Evolutionary conservation across 2,329 filamentous ascomycete species (phyloP).

Genomic region (Penicillium decumbens): DNA sequence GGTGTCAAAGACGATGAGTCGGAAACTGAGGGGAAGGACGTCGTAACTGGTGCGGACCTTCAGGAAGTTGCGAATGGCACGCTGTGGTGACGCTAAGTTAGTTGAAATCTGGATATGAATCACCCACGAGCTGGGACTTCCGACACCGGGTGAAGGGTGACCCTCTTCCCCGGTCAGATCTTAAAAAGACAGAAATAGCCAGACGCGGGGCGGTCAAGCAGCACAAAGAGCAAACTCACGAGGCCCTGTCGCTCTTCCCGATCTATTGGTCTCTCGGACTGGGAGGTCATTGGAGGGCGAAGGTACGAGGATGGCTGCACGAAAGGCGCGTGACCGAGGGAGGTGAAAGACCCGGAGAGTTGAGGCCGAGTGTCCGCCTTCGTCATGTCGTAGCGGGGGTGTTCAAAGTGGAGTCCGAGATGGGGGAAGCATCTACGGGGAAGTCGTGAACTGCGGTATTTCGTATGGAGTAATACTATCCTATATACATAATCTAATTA

Average conservation of each 20-base stretch:
- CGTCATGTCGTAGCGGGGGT: constrained; percentile 18
- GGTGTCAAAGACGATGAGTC: constrained; percentile 92
- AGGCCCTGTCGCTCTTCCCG: constrained; percentile 48
- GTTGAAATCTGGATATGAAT: constrained; percentile 21
- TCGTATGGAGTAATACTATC: too few species aligned
- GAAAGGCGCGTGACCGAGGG: constrained; percentile 44
- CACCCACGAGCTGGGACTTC: constrained; percentile 11
- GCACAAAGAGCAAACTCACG: constrained; percentile 34
- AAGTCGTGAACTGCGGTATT: too few species aligned
- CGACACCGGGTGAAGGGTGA: constrained; percentile 1
- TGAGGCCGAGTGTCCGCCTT: constrained; percentile 24
- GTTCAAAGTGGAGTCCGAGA: background rate
- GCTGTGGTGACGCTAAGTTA: constrained; percentile 50
- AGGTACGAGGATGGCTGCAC: constrained; percentile 49
- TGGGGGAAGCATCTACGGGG: background rate
- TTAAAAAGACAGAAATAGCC: constrained; percentile 7
- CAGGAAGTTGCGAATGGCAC: constrained; percentile 89
- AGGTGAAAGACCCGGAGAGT: constrained; percentile 18
- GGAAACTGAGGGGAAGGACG: constrained; percentile 91
- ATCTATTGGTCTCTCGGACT: constrained; percentile 46
- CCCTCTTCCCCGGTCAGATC: constrained; percentile 1
- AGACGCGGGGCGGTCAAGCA: constrained; percentile 5
- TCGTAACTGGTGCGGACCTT: constrained; percentile 97
- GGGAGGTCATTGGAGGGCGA: constrained; percentile 43
- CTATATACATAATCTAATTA: too few species aligned